A percentile compares a stretch with the other conserved stretches of the same genome.
These are phyloP conservation scores for Spathaspora girioi DNA, from an alignment of 805 yeast species.

Conservation along the genomic window DNA sequence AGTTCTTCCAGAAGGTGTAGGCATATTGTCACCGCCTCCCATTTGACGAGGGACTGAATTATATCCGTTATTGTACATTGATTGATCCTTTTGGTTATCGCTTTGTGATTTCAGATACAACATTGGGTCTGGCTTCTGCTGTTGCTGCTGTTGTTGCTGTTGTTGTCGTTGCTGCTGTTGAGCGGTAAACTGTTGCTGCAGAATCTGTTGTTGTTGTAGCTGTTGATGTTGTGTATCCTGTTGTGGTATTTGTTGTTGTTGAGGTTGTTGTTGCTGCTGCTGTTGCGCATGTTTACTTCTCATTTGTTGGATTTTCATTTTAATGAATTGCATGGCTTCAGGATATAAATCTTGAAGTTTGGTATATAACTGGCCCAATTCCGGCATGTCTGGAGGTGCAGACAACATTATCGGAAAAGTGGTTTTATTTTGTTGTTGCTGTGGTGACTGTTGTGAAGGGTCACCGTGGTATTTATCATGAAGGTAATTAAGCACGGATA, in stretches of 20 bases:
- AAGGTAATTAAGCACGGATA: constrained; percentile 35
- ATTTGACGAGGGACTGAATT: constrained; percentile 5
- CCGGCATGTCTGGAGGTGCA: constrained; percentile 56
- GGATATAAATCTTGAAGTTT: constrained; percentile 49
- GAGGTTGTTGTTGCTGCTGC: constrained; percentile 8
- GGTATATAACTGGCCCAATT: constrained; percentile 45
- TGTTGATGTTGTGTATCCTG: constrained; percentile 7
- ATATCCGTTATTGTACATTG: constrained; percentile 7
- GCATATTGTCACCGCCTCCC: neutral
- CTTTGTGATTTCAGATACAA: constrained; percentile 3
- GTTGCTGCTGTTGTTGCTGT: constrained; percentile 8
- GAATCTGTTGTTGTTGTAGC: constrained; percentile 7
- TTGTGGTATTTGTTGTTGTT: constrained; percentile 7
- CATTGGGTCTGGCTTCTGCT: constrained; percentile 8
- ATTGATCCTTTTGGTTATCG: constrained; percentile 2
- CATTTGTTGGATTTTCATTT: constrained; percentile 37
- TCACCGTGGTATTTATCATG: constrained; percentile 36
- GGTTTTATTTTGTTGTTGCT: constrained; percentile 20
- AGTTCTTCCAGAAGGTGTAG: constrained; percentile 1
- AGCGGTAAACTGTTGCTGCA: constrained; percentile 9
- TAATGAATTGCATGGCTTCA: constrained; percentile 45
- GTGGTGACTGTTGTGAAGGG: constrained; percentile 17
- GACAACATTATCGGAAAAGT: constrained; percentile 48
- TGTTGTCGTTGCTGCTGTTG: constrained; percentile 11
- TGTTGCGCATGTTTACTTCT: constrained; percentile 18